Conservation (phyloP, 78 protist species). For the Dictyostelium brefeldianum region DNA sequence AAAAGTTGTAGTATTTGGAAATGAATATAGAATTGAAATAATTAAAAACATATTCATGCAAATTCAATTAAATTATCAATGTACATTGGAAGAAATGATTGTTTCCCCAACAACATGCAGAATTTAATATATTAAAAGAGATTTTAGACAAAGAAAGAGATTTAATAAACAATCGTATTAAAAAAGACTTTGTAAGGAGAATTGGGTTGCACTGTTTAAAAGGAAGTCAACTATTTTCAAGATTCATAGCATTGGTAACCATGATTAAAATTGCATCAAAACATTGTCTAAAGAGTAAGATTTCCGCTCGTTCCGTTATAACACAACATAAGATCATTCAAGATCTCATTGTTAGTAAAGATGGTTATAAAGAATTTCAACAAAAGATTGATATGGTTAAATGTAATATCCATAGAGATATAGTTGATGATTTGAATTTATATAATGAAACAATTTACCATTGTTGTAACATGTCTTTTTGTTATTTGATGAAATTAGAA, state of each 20-base stretch:
- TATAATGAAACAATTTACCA: neutral
- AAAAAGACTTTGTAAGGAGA: neutral
- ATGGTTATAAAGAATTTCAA: neutral
- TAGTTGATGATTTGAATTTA: neutral
- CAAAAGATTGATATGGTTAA: neutral
- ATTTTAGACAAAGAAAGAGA: neutral
- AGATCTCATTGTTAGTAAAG: neutral
- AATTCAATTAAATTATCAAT: neutral
- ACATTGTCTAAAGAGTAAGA: neutral
- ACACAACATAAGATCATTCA: neutral
- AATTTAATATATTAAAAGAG: neutral
- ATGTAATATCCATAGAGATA: neutral
- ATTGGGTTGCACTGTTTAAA: neutral
- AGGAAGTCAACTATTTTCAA: neutral
- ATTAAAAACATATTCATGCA: neutral
- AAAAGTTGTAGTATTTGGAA: neutral
- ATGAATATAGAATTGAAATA: neutral
- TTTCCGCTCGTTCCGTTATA: neutral
- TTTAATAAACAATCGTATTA: neutral
- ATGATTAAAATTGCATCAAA: neutral
- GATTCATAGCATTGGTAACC: neutral
- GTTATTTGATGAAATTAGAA: neutral
- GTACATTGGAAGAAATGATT: neutral
- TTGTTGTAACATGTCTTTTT: neutral
- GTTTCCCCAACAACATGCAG: neutral